Percentiles rank a stretch among this genome's conserved stretches.
Conservation (phyloP, 2,329 filamentous ascomycete species). For the Aspergillus tamarii region DNA sequence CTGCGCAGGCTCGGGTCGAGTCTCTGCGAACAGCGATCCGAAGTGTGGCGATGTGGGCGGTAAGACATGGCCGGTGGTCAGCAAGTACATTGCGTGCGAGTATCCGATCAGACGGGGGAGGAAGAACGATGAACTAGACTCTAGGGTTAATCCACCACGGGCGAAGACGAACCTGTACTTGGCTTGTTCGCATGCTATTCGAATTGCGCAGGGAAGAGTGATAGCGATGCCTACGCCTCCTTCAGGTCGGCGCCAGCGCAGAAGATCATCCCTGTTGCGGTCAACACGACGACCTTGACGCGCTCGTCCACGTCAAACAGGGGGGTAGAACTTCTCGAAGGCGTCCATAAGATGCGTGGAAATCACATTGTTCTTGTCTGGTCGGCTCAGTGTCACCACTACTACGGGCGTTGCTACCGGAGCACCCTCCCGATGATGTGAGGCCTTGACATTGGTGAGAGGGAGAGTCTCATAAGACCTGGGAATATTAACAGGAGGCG, state of each 20-base stretch:
- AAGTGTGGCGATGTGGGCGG: constrained; percentile 50
- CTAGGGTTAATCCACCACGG: constrained; percentile 70
- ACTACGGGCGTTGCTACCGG: constrained; percentile 50
- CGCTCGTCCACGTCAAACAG: constrained; percentile 56
- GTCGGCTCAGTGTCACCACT: constrained; percentile 56
- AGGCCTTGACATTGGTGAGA: constrained; percentile 34
- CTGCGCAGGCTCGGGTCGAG: constrained; percentile 58
- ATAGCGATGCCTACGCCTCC: constrained; percentile 61
- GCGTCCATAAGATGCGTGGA: constrained; percentile 54
- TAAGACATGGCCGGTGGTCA: constrained; percentile 68
- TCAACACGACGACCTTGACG: constrained; percentile 58
- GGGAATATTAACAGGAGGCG: constrained; percentile 22
- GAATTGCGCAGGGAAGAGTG: constrained; percentile 59
- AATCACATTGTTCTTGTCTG: constrained; percentile 60
- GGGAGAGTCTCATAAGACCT: constrained; percentile 35
- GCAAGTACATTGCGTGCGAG: constrained; percentile 31
- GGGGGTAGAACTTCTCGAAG: constrained; percentile 35
- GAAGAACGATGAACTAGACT: constrained; percentile 71
- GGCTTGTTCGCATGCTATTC: constrained; percentile 57
- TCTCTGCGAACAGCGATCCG: constrained; percentile 66
- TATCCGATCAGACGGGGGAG: constrained; percentile 68
- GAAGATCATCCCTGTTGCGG: constrained; percentile 47
- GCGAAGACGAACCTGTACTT: constrained; percentile 76
- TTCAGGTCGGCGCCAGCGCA: constrained; percentile 59
- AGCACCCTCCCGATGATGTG: constrained; percentile 45